phyloP scores from a whole-genome alignment of 306 rosid species.

The Prunus mongolica region DNA sequence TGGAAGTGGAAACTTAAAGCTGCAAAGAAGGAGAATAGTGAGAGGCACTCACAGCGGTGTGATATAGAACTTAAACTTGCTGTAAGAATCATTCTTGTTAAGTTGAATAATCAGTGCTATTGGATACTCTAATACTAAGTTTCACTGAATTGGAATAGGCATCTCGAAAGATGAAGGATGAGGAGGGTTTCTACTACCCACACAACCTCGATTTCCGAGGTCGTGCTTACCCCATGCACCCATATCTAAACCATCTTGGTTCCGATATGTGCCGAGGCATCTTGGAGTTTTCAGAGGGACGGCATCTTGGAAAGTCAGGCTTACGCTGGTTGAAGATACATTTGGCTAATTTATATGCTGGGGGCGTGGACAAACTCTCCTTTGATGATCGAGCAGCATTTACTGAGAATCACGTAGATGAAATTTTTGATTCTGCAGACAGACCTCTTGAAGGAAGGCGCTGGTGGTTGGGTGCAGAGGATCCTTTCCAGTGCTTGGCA shows the following conservation, averaged over 20 bases:
- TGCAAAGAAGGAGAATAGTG: slow-evolving; percentile 63
- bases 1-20: slow-evolving; percentile 90
- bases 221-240: slow-evolving; percentile 98
- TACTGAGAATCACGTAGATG: slow-evolving; percentile 65
- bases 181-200: slow-evolving; percentile 94
- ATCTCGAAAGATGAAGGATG: slow-evolving; percentile 93
- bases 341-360: slow-evolving; percentile 87
- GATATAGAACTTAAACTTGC: slow-evolving; percentile 90
- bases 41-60: slow-evolving; percentile 89
- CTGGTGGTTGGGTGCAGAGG: slow-evolving; percentile 98
- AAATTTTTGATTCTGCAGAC: slow-evolving; percentile 80
- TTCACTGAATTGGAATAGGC: slow-evolving; percentile 48
- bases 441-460: slow-evolving; percentile 84
- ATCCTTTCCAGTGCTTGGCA: slow-evolving; percentile 94
- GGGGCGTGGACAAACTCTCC: slow-evolving; percentile 84
- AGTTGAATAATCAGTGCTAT: slow-evolving; percentile 1
- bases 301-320: slow-evolving; percentile 79
- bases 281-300: slow-evolving; percentile 91
- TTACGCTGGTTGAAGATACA: slow-evolving; percentile 93
- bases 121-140: slow-evolving; percentile 14
- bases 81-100: slow-evolving; percentile 52
- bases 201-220: slow-evolving; percentile 98
- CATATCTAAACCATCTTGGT: slow-evolving; percentile 94
- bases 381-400: slow-evolving; percentile 66
- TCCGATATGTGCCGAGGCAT: slow-evolving; percentile 95